These are phyloP conservation scores for Paramyrothecium roridum DNA, from an alignment of 2,329 filamentous ascomycete genomes.

Conservation along the genomic window DNA sequence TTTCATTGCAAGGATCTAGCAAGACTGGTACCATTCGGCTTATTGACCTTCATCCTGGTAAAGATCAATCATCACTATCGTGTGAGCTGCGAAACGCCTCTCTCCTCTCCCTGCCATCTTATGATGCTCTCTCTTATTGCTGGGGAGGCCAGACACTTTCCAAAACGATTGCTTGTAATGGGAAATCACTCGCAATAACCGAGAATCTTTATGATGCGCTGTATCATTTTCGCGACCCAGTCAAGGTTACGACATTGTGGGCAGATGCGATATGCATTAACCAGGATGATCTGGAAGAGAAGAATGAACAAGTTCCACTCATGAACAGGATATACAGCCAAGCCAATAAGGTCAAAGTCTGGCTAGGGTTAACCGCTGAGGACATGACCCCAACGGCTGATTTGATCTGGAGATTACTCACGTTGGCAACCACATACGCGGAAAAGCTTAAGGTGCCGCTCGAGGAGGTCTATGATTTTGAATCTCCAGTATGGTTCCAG, in stretches of 20 bases:
- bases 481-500: not conserved
- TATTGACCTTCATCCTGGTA: not conserved
- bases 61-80: not conserved
- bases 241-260: not conserved
- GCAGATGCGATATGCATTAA: slow-evolving; percentile 1
- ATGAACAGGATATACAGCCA: not conserved
- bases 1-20: not conserved
- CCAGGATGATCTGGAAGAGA: not conserved
- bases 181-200: not conserved
- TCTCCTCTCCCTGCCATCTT: not conserved
- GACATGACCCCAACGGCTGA: not conserved
- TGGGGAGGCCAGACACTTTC: not conserved
- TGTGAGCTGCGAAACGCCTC: not conserved
- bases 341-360: slow-evolving; percentile 1
- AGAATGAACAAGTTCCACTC: slow-evolving; percentile 1
- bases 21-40: not conserved
- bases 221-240: not conserved
- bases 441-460: not conserved
- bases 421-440: not conserved
- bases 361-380: not conserved
- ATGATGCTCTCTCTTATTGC: not conserved
- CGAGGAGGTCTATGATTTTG: not conserved
- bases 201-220: slow-evolving; percentile 1
- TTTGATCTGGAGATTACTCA: not conserved
- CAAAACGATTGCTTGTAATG: not conserved